Evolutionary conservation across 371 early-diverging fungal species (phyloP), one percentile per base, ranked within the genome.

Genomic region (Mortierella sp.): DNA sequence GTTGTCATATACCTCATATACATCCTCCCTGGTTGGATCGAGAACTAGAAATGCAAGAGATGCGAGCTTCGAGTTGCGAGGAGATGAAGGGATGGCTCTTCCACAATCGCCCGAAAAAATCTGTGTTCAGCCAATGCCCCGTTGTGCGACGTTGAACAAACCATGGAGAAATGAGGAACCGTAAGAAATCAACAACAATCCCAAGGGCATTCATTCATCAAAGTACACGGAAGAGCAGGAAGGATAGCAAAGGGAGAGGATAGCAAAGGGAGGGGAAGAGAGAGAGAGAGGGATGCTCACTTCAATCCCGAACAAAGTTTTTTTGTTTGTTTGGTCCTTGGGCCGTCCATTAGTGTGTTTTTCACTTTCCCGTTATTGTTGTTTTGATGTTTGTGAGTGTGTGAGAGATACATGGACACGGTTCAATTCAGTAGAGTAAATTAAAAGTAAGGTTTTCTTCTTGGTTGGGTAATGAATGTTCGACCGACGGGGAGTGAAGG

Each of bases 81-180:
- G 63, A 63, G 63, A 21, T 27, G 14, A 32, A 43, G 0, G 14
- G 2, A 18, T 51, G 51, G 74, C 74, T 72, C 63, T 72, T 63
- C 78, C 79, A 75, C 58, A 75, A 58, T 71, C 75, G 6, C 75
- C 79, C 79, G 74, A 77, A 48, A 6, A n/a, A n/a, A 24, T 70
- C 43, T 78, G 54, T 74, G 74, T 49, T 41, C 68, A 41, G 5
- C 74, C 70, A 55, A 35, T 75, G n/a, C 63, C 70, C 54, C 72
- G 71, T 71, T 79, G 79, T 79, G 49, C 75, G 74, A 79, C 79
- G 48, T 70, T 54, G 24, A 41, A 56, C 56, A 63, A 74, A 56
- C 35, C 55, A 71, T 16, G n/a, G 44, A 54, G 78, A 51, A 51
- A 54, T 72, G 32, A 72, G 48, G 72, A 72, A 72, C 38, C 41